Evolutionary conservation across 208 protist genomes (phyloP), one percentile per base, ranked within the genome.

Genomic region (Leishmania aethiopica): DNA sequence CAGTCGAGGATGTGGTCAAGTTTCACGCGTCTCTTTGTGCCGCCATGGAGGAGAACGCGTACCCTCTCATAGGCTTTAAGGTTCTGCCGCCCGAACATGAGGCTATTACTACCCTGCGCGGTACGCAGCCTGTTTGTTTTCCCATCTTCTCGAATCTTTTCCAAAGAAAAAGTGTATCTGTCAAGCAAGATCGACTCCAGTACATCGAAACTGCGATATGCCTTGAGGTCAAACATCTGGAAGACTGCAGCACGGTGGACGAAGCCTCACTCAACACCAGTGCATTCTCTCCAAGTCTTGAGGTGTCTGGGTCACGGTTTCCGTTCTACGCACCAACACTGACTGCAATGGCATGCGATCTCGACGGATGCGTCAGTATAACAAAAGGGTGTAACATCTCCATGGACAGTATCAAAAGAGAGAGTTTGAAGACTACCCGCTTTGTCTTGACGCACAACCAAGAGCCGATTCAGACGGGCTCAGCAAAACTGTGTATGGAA

Each of bases 1-100:
- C 77, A 67, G 74, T 80, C 0, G 87, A 89, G 53, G 89, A 92
- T 45, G 77, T 96, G 22, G 53, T 90, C 0, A 49, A 91, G 72
- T 97, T 97, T 83, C 94, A 97, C 70, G 89, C 80, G 51, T 77
- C 83, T 77, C 87, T 97, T 17, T 96, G 90, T 80, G 80, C 90
- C 15, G 76, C 78, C 1, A 94, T 95, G 91, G 71, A 90, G 28
- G 82, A 90, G 28, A 88, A 93, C 59, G 85, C 78, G 2, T 81
- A 88, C 75, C 78, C 89, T 28, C 88, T 95, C 75, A 82, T 90
- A 35, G 94, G 94, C 28, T 84, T 97, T 47, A 95, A 97, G 51
- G 90, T 97, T 28, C 77, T 95, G 2, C 88, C 92, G 13, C 86
- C 89, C 40, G 83, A 84, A 28, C 59, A 87, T 57, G 87, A 90